Evolutionary conservation across 192 early-diverging fungal species (phyloP).

Genomic region (Coemansia sp.): DNA sequence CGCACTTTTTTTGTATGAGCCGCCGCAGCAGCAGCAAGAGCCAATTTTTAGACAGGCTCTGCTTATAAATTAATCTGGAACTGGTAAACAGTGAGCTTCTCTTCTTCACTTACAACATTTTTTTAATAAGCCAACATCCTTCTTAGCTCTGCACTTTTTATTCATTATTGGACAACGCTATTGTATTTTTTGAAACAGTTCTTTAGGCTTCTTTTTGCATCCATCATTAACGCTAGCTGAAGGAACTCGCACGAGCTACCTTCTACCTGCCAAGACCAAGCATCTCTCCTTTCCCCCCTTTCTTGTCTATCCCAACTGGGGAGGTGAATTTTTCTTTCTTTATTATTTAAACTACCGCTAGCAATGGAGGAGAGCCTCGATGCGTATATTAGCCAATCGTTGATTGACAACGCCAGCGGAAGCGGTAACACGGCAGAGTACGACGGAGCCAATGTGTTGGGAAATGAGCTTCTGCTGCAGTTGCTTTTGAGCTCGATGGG

Average conservation of each 20-base stretch:
- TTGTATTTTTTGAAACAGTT: no score
- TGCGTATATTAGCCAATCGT: slow-evolving; percentile 43
- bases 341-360: no score
- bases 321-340: no score
- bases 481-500: slow-evolving; percentile 29
- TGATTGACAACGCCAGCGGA: slow-evolving; percentile 30
- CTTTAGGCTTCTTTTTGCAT: no score
- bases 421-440: background rate
- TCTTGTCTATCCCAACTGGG: no score
- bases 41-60: no score
- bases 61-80: no score
- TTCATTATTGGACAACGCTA: background rate
- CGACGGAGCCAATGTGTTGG: background rate
- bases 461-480: slow-evolving; percentile 39
- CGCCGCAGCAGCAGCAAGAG: no score
- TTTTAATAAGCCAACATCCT: background rate
- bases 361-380: slow-evolving; percentile 29
- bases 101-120: background rate
- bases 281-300: background rate
- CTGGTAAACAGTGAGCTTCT: background rate
- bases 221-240: no score
- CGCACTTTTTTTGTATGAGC: no score
- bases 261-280: background rate
- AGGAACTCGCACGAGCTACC: background rate
- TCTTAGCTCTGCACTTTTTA: background rate